These are phyloP conservation scores for Thelephora aurantiotincta DNA, from an alignment of 768 basidiomycete species.

Conservation along the genomic window DNA sequence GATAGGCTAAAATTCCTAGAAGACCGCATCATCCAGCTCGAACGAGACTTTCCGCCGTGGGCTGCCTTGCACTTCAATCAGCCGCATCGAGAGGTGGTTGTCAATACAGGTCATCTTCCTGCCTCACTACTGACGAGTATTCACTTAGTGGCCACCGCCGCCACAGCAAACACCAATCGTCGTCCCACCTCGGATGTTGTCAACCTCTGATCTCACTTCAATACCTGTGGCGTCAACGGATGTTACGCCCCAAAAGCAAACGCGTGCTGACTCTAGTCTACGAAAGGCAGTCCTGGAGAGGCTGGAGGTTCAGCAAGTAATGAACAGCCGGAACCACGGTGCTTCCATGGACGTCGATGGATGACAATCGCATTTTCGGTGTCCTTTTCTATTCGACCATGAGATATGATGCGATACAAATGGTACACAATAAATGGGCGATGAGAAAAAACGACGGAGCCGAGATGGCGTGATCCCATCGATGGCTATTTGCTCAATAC, in stretches of 20 bases:
- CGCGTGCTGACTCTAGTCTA: constrained; percentile 40
- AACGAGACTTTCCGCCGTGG: constrained; percentile 80
- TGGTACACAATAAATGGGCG: too few species aligned
- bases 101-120: constrained; percentile 1
- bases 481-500: too few species aligned
- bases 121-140: neutral
- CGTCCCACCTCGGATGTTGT: constrained; percentile 51
- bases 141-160: constrained; percentile 66
- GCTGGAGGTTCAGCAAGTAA: constrained; percentile 61
- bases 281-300: constrained; percentile 64
- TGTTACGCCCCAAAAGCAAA: constrained; percentile 12
- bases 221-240: constrained; percentile 11
- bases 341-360: constrained; percentile 1
- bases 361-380: neutral
- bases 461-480: too few species aligned
- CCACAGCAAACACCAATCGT: constrained; percentile 68
- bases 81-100: constrained; percentile 61
- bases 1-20: constrained; percentile 58
- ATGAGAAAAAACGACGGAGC: too few species aligned
- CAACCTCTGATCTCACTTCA: constrained; percentile 7
- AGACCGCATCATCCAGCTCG: constrained; percentile 61
- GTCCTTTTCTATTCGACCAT: neutral
- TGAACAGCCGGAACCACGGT: constrained; percentile 27
- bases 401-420: too few species aligned
- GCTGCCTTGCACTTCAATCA: constrained; percentile 83